A percentile compares a stretch with the other conserved stretches of the same genome.
Evolutionary conservation across 1,284 basidiomycete genomes (phyloP).

Genomic region (Rhodotorula mucilaginosa): DNA sequence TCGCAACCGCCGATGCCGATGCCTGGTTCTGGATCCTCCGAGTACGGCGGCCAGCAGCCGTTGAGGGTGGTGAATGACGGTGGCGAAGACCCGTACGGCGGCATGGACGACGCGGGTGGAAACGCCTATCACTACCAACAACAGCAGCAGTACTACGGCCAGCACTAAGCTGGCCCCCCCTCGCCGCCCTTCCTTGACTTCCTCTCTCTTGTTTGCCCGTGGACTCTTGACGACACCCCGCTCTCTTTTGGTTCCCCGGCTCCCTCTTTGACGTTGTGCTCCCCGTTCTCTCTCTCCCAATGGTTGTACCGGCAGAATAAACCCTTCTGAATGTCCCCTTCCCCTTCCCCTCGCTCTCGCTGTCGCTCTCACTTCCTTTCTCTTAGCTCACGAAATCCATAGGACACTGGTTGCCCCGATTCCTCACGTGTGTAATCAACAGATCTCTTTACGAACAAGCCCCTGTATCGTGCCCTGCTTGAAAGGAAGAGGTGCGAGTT

Average conservation of each 20-base stretch:
- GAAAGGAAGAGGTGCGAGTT: no score
- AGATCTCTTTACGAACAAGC: no score
- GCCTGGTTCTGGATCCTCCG: neutral
- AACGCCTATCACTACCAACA: neutral
- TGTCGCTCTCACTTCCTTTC: neutral
- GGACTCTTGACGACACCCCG: neutral
- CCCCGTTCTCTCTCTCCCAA: neutral
- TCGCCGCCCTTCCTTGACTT: no score
- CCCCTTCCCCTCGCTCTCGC: no score
- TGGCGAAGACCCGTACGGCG: slow-evolving; percentile 21
- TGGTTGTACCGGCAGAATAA: neutral
- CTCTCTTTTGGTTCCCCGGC: no score
- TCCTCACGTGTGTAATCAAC: no score
- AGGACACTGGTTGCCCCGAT: no score
- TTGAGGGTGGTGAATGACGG: slow-evolving; percentile 21
- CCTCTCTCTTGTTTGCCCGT: neutral
- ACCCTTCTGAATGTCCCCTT: no score
- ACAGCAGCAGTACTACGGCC: neutral
- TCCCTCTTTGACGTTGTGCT: neutral
- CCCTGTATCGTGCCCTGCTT: no score
- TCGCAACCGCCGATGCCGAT: neutral
- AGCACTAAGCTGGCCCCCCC: neutral
- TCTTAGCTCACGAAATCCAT: neutral
- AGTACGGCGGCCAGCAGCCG: neutral
- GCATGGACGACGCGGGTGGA: slow-evolving; percentile 13